phyloP scores from a whole-genome alignment of 768 basidiomycete genomes.

The Amanita inopinata region DNA sequence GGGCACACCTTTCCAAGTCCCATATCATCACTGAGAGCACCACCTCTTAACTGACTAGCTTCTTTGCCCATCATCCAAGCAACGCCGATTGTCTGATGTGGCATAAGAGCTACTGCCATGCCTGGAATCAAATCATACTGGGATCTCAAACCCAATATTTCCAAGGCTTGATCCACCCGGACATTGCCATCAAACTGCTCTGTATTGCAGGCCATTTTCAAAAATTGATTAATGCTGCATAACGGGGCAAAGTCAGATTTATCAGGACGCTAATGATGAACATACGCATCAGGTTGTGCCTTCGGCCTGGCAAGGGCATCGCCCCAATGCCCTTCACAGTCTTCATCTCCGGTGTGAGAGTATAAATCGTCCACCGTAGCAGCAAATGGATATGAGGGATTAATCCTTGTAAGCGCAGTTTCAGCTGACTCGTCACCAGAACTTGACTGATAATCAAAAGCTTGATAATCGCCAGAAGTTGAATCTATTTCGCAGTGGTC shows the following conservation, averaged over 20 bases:
- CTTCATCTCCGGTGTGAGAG: slow-evolving; percentile 13
- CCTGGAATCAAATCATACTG: slow-evolving; percentile 43
- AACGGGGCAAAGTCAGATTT: slow-evolving; percentile 5
- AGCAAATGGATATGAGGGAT: slow-evolving; percentile 2
- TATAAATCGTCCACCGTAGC: slow-evolving; percentile 11
- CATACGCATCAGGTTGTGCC: slow-evolving; percentile 42
- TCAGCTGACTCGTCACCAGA: background rate
- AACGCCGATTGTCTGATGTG: slow-evolving; percentile 57
- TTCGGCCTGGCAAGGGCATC: slow-evolving; percentile 36
- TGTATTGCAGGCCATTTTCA: slow-evolving; percentile 45
- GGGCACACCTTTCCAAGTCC: slow-evolving; percentile 49
- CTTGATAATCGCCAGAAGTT: no score
- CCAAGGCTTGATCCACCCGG: slow-evolving; percentile 46
- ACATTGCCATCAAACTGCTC: slow-evolving; percentile 51
- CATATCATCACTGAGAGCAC: slow-evolving; percentile 44
- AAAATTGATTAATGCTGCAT: slow-evolving; percentile 48
- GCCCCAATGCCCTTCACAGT: slow-evolving; percentile 28
- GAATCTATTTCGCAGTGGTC: no score
- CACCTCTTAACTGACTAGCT: slow-evolving; percentile 30
- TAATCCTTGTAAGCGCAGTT: background rate
- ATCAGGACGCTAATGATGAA: slow-evolving; percentile 10
- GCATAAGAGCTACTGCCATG: slow-evolving; percentile 53
- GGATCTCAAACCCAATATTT: slow-evolving; percentile 38
- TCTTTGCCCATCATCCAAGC: slow-evolving; percentile 54
- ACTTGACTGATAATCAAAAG: background rate